These are phyloP conservation scores for Bassia scoparia DNA, from an alignment of 148 eudicot species.

Conservation along the genomic window DNA sequence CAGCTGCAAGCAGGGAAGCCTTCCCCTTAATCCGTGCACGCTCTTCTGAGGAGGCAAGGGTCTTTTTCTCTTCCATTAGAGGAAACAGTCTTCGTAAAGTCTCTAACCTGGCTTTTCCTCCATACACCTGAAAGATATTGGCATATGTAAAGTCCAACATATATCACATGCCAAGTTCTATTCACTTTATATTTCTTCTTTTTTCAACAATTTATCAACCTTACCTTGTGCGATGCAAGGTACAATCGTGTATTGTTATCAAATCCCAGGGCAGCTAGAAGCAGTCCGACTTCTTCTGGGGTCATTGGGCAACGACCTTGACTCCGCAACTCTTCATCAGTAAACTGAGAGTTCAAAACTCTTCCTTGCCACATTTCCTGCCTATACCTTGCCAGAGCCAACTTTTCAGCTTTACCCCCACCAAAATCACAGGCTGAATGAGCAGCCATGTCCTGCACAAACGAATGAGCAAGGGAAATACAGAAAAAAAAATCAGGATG, in stretches of 20 bases:
- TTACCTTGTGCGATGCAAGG: conserved; percentile 99
- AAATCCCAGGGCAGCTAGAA: conserved; percentile 89
- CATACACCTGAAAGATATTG: conserved; percentile 53
- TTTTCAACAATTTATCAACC: not conserved
- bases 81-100: conserved; percentile 70
- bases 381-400: conserved; percentile 85
- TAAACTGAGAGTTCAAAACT: conserved; percentile 87
- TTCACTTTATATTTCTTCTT: not conserved
- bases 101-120: conserved; percentile 83
- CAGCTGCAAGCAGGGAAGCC: conserved; percentile 89
- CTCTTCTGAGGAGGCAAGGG: conserved; percentile 79
- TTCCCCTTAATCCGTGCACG: conserved; percentile 77
- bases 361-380: conserved; percentile 95
- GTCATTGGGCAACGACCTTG: conserved; percentile 98
- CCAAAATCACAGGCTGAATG: conserved; percentile 99
- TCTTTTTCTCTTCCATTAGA: conserved; percentile 83
- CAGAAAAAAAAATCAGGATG: not conserved
- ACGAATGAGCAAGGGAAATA: not conserved
- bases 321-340: conserved; percentile 84
- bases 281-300: conserved; percentile 92
- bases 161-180: not conserved
- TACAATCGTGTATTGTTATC: conserved; percentile 83
- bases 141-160: not conserved
- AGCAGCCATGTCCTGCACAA: conserved; percentile 94
- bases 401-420: conserved; percentile 88